Evolutionary conservation across 345 rosid species (phyloP), one percentile per base, ranked within the genome.

Genomic region (Melaleuca alternifolia): DNA sequence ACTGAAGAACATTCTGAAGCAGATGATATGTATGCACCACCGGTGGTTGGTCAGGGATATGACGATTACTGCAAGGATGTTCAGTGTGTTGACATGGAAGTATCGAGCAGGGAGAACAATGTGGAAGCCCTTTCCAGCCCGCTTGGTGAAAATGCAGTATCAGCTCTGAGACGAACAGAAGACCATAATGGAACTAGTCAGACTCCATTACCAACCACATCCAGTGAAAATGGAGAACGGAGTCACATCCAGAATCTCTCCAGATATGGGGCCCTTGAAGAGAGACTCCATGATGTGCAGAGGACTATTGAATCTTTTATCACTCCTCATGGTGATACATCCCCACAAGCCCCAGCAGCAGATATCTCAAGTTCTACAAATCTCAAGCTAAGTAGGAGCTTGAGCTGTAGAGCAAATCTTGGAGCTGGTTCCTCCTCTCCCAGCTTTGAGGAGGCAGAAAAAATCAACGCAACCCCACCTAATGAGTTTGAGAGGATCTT

Each of bases 1-100:
- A 83, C 33, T 51, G 90, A 90, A 85, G 91, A 91, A 37, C 90
- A 89, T 91, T 91, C 90, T 87, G 54, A 89, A 51, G 92, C 94
- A 54, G 96, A 92, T 87, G 90, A 91, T 51, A 77, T 86, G 83
- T 92, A 93, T 79, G 91, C 94, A 48, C 88, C 91, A 84, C 77
- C 83, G 86, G 87, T 93, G 61, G 88, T 90, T 65, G 91, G 95
- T 86, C 93, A 91, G 59, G 87, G 89, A 82, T 92, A 93, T 86
- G 97, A 94, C 88, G 98, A 92, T 84, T 91, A 90, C 93, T 94
- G 98, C 96, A 95, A 93, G 90, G 99, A 96, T 89, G 98, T 96
- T 87, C 94, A 91, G 77, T 95, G 99, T 89, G 92, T 96, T 54
- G 98, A 95, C 90, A 90, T 87, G 89, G 97, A 91, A 87, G 96